phyloP scores from a whole-genome alignment of 2,329 filamentous ascomycete genomes.

The Hypocreales sp. region DNA sequence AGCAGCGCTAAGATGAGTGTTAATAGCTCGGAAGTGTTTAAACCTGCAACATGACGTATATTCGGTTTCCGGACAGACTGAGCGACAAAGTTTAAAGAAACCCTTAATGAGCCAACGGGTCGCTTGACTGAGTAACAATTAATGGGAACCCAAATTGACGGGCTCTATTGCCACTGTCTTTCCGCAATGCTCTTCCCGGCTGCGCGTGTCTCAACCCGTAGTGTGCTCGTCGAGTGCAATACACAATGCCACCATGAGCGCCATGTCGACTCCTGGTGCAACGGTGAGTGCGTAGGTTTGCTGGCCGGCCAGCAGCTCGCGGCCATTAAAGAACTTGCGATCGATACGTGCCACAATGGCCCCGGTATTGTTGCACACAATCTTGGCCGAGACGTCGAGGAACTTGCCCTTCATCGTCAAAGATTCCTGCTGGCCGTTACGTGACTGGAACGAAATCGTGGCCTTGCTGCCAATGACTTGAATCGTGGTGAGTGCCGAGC shows the following conservation, averaged over 20 bases:
- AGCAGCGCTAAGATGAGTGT: no score
- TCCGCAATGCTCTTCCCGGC: no score
- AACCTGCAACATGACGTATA: no score
- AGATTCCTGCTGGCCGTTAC: slow-evolving; percentile 23
- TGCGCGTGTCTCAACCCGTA: neutral
- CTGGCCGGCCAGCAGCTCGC: slow-evolving; percentile 42
- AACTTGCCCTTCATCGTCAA: slow-evolving; percentile 47
- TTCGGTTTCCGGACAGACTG: no score
- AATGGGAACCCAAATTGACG: no score
- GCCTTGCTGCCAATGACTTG: slow-evolving; percentile 41
- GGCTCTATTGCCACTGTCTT: no score
- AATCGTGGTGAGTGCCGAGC: no score
- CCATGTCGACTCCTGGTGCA: slow-evolving; percentile 50
- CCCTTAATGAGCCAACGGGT: no score
- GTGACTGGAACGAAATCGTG: slow-evolving; percentile 39
- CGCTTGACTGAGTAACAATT: no score
- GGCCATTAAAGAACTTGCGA: slow-evolving; percentile 39
- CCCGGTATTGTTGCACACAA: slow-evolving; percentile 34
- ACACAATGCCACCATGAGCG: slow-evolving; percentile 49
- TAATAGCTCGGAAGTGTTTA: no score
- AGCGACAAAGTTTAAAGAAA: no score
- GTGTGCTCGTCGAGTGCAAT: slow-evolving; percentile 46
- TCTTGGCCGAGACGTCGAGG: slow-evolving; percentile 40
- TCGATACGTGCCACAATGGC: slow-evolving; percentile 41
- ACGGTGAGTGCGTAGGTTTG: slow-evolving; percentile 51